Percentiles rank a stretch among this genome's conserved stretches.
These are phyloP conservation scores for Podospora pseudocomata DNA, from an alignment of 495 filamentous ascomycete genomes.

Conservation along the genomic window DNA sequence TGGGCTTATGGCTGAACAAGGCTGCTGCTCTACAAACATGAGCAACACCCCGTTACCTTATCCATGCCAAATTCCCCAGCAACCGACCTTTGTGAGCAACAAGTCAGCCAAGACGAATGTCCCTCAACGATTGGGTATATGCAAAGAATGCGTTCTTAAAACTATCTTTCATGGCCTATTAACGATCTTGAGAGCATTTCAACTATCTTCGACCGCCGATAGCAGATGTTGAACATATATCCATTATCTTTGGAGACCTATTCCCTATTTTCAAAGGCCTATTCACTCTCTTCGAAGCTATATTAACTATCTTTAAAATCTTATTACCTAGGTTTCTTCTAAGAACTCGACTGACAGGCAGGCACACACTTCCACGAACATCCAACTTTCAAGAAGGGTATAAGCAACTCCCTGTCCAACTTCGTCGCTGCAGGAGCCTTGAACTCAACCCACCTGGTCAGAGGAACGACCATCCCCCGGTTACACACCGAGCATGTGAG, in stretches of 20 bases:
- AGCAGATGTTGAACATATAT: too few species aligned
- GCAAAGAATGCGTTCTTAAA: not conserved
- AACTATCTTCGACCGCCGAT: too few species aligned
- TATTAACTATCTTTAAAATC: too few species aligned
- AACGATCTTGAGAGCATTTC: too few species aligned
- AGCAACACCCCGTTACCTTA: too few species aligned
- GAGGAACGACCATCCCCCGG: slow-evolving; percentile 22
- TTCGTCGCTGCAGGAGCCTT: not conserved
- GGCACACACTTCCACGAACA: slow-evolving; percentile 66
- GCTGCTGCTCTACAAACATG: too few species aligned
- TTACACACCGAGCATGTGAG: slow-evolving; percentile 27
- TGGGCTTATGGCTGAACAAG: not conserved
- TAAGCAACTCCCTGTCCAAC: not conserved
- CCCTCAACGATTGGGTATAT: not conserved
- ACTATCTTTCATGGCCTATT: too few species aligned
- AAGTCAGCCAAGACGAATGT: not conserved
- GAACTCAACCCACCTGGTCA: slow-evolving; percentile 33
- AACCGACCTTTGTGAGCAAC: not conserved
- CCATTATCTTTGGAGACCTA: too few species aligned
- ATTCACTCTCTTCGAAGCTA: too few species aligned
- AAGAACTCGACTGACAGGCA: too few species aligned
- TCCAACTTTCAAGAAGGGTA: slow-evolving; percentile 61
- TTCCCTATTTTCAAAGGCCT: too few species aligned
- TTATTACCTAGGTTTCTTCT: too few species aligned
- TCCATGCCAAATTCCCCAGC: not conserved